Conservation (phyloP, 306 rosid genomes). For the Dryas octopetala region DNA sequence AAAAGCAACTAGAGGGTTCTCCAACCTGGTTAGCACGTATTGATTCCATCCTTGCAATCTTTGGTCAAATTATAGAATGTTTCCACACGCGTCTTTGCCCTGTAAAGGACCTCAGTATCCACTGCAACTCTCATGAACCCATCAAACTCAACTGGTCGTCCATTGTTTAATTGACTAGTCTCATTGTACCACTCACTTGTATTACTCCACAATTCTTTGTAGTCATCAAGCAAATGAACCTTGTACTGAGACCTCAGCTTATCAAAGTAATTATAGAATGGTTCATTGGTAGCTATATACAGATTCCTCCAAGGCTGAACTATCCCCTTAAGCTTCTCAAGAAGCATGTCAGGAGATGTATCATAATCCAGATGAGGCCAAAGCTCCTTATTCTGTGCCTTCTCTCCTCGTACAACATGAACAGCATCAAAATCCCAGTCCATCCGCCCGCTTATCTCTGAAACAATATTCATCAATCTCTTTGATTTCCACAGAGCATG, state of each 20-base stretch:
- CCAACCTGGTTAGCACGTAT: conserved; percentile 75
- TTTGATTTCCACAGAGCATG: conserved; percentile 96
- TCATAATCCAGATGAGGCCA: conserved; percentile 93
- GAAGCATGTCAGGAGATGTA: conserved; percentile 72
- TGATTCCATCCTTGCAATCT: conserved; percentile 96
- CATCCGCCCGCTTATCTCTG: conserved; percentile 80
- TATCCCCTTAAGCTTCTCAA: conserved; percentile 74
- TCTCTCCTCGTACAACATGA: conserved; percentile 93
- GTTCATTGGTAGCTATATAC: conserved; percentile 91
- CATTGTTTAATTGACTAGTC: conserved; percentile 61
- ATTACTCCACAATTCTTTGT: conserved; percentile 81
- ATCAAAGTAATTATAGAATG: conserved; percentile 86
- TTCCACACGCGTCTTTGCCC: conserved; percentile 83
- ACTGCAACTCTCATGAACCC: conserved; percentile 99
- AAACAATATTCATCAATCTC: conserved; percentile 94
- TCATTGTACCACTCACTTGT: conserved; percentile 95
- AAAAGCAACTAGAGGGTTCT: conserved; percentile 28
- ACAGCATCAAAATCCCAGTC: conserved; percentile 98
- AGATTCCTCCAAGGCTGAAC: conserved; percentile 85
- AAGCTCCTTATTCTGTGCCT: conserved; percentile 78
- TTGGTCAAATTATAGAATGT: conserved; percentile 85
- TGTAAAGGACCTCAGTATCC: conserved; percentile 90
- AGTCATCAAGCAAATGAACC: conserved; percentile 94
- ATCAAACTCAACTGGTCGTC: conserved; percentile 87
- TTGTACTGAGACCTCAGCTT: conserved; percentile 83